A percentile compares a stretch with the other conserved stretches of the same genome.
phyloP scores from a whole-genome alignment of 2,329 filamentous ascomycete genomes.

The Penicillium capsulatum region DNA sequence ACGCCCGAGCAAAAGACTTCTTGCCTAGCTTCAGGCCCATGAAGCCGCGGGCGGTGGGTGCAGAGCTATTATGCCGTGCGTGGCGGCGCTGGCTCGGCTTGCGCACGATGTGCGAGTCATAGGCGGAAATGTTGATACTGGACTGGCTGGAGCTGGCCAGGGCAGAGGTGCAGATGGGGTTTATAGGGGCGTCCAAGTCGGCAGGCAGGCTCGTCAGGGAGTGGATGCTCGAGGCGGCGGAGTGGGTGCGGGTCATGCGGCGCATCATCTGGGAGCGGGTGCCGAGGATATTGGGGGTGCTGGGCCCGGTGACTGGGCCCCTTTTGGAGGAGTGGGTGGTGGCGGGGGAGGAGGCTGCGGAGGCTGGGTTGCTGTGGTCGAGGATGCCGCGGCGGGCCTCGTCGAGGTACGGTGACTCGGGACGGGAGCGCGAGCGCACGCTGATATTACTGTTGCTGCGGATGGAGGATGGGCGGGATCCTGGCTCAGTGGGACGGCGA shows the following conservation, averaged over 20 bases:
- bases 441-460: slow-evolving; percentile 24
- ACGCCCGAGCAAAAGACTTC: slow-evolving; percentile 14
- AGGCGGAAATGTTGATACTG: no score
- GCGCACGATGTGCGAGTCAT: slow-evolving; percentile 2
- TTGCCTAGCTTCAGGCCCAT: slow-evolving; percentile 25
- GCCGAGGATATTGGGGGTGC: slow-evolving; percentile 20
- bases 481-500: slow-evolving; percentile 18
- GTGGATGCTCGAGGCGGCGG: slow-evolving; percentile 21
- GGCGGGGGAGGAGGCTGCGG: slow-evolving; percentile 21
- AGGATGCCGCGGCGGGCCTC: slow-evolving; percentile 15
- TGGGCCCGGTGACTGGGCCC: slow-evolving; percentile 20
- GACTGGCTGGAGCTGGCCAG: no score
- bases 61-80: slow-evolving; percentile 16
- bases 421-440: slow-evolving; percentile 13
- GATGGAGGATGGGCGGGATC: slow-evolving; percentile 23
- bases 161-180: background rate
- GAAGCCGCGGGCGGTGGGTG: slow-evolving; percentile 14
- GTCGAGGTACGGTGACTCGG: slow-evolving; percentile 13
- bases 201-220: slow-evolving; percentile 31
- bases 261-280: slow-evolving; percentile 25
- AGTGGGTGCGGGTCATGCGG: slow-evolving; percentile 27
- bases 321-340: slow-evolving; percentile 16
- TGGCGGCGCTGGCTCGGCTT: slow-evolving; percentile 19
- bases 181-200: slow-evolving; percentile 17
- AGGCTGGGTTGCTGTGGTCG: slow-evolving; percentile 16